These are phyloP conservation scores for Monilinia polystroma DNA, from an alignment of 2,329 filamentous ascomycete genomes.

Conservation along the genomic window DNA sequence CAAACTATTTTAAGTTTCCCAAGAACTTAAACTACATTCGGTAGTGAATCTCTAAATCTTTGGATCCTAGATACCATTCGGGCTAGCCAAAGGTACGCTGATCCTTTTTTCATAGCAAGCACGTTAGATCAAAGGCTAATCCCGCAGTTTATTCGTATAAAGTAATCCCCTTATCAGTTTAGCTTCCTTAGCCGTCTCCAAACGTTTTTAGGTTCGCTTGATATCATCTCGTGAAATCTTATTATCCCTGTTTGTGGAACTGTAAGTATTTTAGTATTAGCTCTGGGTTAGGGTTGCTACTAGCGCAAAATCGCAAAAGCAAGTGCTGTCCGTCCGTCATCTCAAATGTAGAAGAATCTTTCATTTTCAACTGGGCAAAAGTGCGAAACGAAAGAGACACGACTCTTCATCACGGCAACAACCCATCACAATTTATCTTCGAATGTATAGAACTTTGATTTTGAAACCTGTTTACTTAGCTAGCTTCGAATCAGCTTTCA, in stretches of 20 bases:
- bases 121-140: not conserved
- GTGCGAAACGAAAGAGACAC: constrained; percentile 14
- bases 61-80: no score
- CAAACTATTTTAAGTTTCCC: no score
- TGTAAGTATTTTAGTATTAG: not conserved
- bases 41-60: no score
- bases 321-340: constrained; percentile 22
- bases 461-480: not conserved
- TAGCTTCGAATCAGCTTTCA: constrained; percentile 6
- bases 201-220: constrained; percentile 9
- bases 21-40: no score
- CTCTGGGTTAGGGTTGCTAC: constrained; percentile 12
- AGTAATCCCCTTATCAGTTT: constrained; percentile 11
- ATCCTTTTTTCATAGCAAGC: no score
- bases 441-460: not conserved
- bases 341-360: constrained; percentile 21
- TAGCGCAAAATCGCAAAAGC: constrained; percentile 7
- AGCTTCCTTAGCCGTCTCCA: constrained; percentile 1
- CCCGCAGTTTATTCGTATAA: not conserved
- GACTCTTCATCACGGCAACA: not conserved
- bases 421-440: not conserved
- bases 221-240: constrained; percentile 4
- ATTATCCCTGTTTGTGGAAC: not conserved
- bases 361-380: constrained; percentile 17
- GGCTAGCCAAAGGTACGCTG: not conserved